phyloP scores from a whole-genome alignment of 2,329 filamentous ascomycete species.

The Aspergillus sojae region DNA sequence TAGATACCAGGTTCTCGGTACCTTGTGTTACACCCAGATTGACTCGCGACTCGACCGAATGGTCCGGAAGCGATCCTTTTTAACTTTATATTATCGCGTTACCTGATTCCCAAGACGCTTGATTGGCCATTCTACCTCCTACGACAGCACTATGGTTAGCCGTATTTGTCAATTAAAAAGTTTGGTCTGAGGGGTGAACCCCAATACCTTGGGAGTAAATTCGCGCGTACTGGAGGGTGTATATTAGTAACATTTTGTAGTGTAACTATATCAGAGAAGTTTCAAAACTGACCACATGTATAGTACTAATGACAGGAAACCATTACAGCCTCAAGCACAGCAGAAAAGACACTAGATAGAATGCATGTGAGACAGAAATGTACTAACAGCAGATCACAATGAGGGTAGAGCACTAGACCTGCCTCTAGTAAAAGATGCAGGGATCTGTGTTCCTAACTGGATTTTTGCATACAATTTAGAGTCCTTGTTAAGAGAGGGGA shows the following conservation, averaged over 20 bases:
- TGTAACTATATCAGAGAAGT: not conserved
- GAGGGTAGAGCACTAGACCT: not conserved
- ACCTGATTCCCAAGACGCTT: not conserved
- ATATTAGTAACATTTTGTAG: not conserved
- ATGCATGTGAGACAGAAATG: not conserved
- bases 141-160: not conserved
- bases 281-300: not conserved
- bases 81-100: slow-evolving; percentile 1
- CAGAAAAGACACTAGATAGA: not conserved
- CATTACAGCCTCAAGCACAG: not conserved
- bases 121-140: not conserved
- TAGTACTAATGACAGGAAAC: not conserved
- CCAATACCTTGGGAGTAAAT: not conserved
- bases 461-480: not conserved
- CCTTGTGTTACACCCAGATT: not conserved
- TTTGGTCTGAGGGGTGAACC: not conserved
- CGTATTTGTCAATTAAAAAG: not conserved
- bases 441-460: not conserved
- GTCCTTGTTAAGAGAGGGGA: not conserved
- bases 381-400: not conserved
- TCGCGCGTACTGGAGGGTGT: not conserved
- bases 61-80: not conserved
- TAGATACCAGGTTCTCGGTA: slow-evolving; percentile 1
- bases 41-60: not conserved
- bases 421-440: not conserved